Conservation (phyloP, 1,139 yeast species). For the Blastobotrys serpentis region DNA sequence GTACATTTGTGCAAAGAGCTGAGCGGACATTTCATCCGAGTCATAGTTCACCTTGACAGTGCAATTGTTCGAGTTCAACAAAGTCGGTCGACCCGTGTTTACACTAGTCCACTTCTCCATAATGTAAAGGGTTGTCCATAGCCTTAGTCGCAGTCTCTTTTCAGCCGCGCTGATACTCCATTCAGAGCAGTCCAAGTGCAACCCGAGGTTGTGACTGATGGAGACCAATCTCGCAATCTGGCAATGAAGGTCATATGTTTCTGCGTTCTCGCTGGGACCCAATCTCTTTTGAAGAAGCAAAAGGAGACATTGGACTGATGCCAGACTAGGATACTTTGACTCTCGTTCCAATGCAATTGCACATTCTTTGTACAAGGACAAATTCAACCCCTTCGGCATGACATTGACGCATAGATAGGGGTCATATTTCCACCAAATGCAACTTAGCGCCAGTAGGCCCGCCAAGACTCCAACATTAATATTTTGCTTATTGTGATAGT, state of each 20-base stretch:
- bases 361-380: conserved; percentile 35
- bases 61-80: conserved; percentile 28
- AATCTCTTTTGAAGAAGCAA: conserved; percentile 38
- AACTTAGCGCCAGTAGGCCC: conserved; percentile 39
- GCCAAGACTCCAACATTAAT: conserved; percentile 38
- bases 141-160: conserved; percentile 35
- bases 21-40: conserved; percentile 35
- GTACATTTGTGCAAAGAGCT: conserved; percentile 36
- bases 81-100: conserved; percentile 36
- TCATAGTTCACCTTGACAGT: conserved; percentile 30
- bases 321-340: conserved; percentile 41
- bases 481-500: conserved; percentile 32
- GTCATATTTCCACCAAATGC: conserved; percentile 42
- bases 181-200: conserved; percentile 37
- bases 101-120: conserved; percentile 41
- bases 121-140: conserved; percentile 39
- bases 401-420: conserved; percentile 36
- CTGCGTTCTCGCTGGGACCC: conserved; percentile 37
- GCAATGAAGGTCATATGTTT: conserved; percentile 33
- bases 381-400: conserved; percentile 35
- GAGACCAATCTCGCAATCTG: conserved; percentile 37
- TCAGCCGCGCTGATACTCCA: conserved; percentile 37
- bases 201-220: conserved; percentile 37
- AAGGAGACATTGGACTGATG: conserved; percentile 46
- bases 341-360: conserved; percentile 37